Base-by-base conservation (phyloP, 2,329 filamentous ascomycete genomes). In the Aspergillus tanneri region DNA sequence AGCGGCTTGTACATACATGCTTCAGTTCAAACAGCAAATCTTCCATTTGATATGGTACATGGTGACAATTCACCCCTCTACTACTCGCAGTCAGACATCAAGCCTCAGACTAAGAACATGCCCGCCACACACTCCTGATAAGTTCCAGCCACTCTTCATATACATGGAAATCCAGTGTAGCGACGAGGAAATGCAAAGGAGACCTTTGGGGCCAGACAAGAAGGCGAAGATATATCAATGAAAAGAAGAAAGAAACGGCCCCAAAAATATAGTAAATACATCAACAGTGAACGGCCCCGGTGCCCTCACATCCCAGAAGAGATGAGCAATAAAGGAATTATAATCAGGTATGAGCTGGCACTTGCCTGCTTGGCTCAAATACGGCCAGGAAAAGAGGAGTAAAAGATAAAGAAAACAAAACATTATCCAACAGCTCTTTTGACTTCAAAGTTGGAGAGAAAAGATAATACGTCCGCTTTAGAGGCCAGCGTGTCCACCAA, bases 401-500 rank as follows among this genome's bases (percentile, higher is more conserved):
- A 24, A 43, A 50, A 27, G 39, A 50, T 42, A 42, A 46, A 41
- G 34, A 40, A 52, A 32, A 50, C 50, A 42, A 43, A 40, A 49
- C 47, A 45, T 45, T 45, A 38, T 30, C 43, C 43, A 45, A 45
- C 43, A 23, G 32, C 23, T 45, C 43, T 45, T 34, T 37, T 34
- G 8, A 16, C 43, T 35, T 27, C 34, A 38, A 30, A 45, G 11
- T 21, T 24, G 8, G 24, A 18, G 3, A 35, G 24, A 35, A 19
- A 43, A 25, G 38, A 41, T n/a, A 37, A 21, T 30, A 16, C 18
- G 21, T 10, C 27, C 25, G 41, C 47, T 62, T 66, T 63, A 70
- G 62, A 70, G 53, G 50, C 58, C 58, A 25, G 65, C 60, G 34
- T 67, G 61, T 18, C 61, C 63, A 21, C 68, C 70, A 50, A 68